A percentile compares a stretch with the other conserved stretches of the same genome.
These are phyloP conservation scores for Megacollybia marginata DNA, from an alignment of 768 basidiomycete genomes.

Conservation along the genomic window DNA sequence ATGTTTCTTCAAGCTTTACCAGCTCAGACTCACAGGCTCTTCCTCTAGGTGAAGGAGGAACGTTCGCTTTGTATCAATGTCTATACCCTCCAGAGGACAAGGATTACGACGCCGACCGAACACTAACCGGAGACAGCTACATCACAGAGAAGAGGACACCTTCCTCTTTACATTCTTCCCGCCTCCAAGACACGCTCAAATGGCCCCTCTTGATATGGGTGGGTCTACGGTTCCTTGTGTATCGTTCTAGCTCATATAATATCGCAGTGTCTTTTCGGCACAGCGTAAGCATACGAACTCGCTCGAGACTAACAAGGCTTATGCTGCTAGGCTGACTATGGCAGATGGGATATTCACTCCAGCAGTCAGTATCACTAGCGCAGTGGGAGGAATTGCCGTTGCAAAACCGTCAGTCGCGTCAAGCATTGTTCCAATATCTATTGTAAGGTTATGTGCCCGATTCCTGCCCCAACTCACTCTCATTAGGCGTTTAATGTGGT, in stretches of 20 bases:
- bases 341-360: slow-evolving; percentile 65
- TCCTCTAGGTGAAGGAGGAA: slow-evolving; percentile 53
- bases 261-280: slow-evolving; percentile 51
- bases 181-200: slow-evolving; percentile 24
- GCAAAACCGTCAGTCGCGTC: slow-evolving; percentile 40
- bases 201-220: slow-evolving; percentile 56
- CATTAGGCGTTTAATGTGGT: slow-evolving; percentile 43
- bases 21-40: slow-evolving; percentile 1
- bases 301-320: background rate
- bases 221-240: slow-evolving; percentile 7
- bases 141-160: slow-evolving; percentile 7
- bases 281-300: slow-evolving; percentile 24
- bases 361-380: slow-evolving; percentile 62
- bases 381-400: slow-evolving; percentile 62
- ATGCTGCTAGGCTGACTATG: slow-evolving; percentile 40
- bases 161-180: slow-evolving; percentile 5
- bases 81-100: slow-evolving; percentile 43
- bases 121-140: slow-evolving; percentile 41
- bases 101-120: slow-evolving; percentile 42
- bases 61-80: slow-evolving; percentile 58
- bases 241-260: background rate
- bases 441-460: slow-evolving; percentile 27
- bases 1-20: slow-evolving; percentile 2
- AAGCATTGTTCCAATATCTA: slow-evolving; percentile 51
- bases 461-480: background rate